Percentiles rank a stretch among this genome's conserved stretches.
Evolutionary conservation across 78 protist species (phyloP).

Genomic region (Mastigamoeba balamuthi): DNA sequence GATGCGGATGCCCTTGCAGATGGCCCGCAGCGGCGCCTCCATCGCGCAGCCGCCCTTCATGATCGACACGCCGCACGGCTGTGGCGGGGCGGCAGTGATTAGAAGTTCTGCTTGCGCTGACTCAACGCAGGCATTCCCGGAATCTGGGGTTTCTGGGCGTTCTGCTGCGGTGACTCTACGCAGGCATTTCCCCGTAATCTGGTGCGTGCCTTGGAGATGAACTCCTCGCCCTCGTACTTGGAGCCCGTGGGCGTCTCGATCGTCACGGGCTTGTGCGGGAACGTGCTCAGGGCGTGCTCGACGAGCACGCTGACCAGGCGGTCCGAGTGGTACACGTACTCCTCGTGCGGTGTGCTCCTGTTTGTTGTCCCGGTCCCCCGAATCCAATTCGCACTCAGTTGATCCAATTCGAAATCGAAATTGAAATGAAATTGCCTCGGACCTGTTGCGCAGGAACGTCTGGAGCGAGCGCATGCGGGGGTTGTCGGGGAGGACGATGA

Average conservation of each 20-base stretch:
- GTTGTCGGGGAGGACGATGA: neutral
- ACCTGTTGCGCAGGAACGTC: neutral
- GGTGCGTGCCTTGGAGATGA: neutral
- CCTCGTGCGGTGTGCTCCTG: slow-evolving; percentile 16
- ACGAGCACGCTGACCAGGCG: slow-evolving; percentile 53
- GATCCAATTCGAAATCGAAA: neutral
- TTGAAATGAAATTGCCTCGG: neutral
- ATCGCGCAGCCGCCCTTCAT: slow-evolving; percentile 68
- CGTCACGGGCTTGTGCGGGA: slow-evolving; percentile 29
- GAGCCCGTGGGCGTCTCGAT: slow-evolving; percentile 51
- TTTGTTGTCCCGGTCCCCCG: slow-evolving; percentile 19
- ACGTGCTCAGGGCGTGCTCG: slow-evolving; percentile 51
- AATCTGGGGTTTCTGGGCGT: too few relatives aligned
- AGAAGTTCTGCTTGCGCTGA: too few relatives aligned
- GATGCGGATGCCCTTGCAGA: slow-evolving; percentile 57
- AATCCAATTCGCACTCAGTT: slow-evolving; percentile 9
- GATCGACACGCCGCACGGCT: slow-evolving; percentile 52
- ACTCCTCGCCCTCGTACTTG: slow-evolving; percentile 8
- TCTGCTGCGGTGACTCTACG: too few relatives aligned
- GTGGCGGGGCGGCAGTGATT: neutral
- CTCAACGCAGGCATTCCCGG: too few relatives aligned
- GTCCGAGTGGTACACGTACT: slow-evolving; percentile 49
- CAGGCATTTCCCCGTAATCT: too few relatives aligned
- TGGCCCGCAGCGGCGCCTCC: slow-evolving; percentile 60
- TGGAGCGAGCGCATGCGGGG: neutral